A percentile compares a stretch with the other conserved stretches of the same genome.
These are phyloP conservation scores for Trypethelium eluteriae DNA, from an alignment of 495 filamentous ascomycete species.

Conservation along the genomic window DNA sequence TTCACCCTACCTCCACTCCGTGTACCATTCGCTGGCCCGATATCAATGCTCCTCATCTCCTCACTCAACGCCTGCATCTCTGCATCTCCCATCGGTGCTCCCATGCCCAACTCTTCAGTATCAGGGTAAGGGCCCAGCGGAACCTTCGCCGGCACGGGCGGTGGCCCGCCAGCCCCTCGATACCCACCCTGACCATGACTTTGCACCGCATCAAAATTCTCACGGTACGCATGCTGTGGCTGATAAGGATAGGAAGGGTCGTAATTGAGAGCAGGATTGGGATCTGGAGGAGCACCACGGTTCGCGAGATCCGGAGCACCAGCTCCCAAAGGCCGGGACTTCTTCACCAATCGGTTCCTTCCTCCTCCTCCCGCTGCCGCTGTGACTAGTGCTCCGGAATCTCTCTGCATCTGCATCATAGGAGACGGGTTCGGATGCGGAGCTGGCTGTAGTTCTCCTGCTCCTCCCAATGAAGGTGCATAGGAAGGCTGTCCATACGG, in stretches of 20 bases:
- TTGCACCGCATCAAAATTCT: neutral
- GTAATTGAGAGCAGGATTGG: neutral
- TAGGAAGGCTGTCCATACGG: neutral
- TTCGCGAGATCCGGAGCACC: neutral
- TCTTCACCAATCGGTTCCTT: neutral
- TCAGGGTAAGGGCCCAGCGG: conserved; percentile 39
- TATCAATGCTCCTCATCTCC: conserved; percentile 76
- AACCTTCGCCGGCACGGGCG: conserved; percentile 70
- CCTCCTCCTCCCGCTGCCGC: neutral
- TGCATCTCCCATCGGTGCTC: neutral
- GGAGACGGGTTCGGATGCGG: neutral
- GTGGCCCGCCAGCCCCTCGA: conserved; percentile 31
- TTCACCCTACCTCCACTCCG: conserved; percentile 9
- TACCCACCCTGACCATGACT: neutral
- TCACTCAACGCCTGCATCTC: conserved; percentile 62
- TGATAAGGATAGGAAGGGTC: neutral
- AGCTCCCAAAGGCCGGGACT: neutral
- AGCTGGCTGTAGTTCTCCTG: neutral
- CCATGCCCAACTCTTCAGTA: conserved; percentile 18
- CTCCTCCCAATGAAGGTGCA: neutral
- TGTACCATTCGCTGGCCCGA: conserved; percentile 43
- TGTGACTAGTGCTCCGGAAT: neutral
- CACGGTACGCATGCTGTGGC: neutral
- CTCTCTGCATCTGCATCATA: neutral
- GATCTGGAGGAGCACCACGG: too few species aligned